Evolutionary conservation across 2,329 filamentous ascomycete species (phyloP), one percentile per base, ranked within the genome.

Genomic region (Penicillium griseofulvum): DNA sequence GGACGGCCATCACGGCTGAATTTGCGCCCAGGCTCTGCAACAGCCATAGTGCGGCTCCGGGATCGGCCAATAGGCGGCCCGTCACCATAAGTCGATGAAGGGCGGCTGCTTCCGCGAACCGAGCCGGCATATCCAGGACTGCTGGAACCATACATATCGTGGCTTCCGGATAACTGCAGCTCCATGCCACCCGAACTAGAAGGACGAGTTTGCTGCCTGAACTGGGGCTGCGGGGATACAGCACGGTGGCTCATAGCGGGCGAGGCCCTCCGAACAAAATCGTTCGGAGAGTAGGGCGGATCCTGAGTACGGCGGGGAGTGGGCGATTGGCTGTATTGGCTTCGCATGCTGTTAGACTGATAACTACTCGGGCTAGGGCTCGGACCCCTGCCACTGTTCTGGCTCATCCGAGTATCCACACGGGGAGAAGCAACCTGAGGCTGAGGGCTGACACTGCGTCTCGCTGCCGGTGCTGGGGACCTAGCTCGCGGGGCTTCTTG

Each of bases 11-110:
- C 91, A 59, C 86, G 84, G 5, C 90, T 96, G 66, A 89, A 91
- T 66, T 92, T 89, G 64, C 89, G 65, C 49, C 68, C 70, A 57
- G 71, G 82, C n/a, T 86, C 85, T 26, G 84, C 81, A 66, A 94
- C 89, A n/a, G 89, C 91, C 56, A 94, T 81, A 67, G 91, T 96
- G 80, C 93, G 91, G 73, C 91, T 96, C 61, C 84, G 73, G n/a
- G 78, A 80, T 39, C 80, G 72, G 44, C 77, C 72, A 65, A 87
- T 78, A 16, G 62, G 63, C 61, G 82, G 80, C 52, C 71, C 66
- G 34, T 78, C 74, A n/a, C 78, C 79, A 56, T 83, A 83, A 61
- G 81, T 80, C 46, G 79, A 76, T 55, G 72, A 71, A 5, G 76
- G 76, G 26, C 74, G 74, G 28, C 72, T 65, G 34, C 84, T 81